A percentile compares a stretch with the other conserved stretches of the same genome.
Evolutionary conservation across 1,139 yeast genomes (phyloP).

Genomic region (Candida sp.): DNA sequence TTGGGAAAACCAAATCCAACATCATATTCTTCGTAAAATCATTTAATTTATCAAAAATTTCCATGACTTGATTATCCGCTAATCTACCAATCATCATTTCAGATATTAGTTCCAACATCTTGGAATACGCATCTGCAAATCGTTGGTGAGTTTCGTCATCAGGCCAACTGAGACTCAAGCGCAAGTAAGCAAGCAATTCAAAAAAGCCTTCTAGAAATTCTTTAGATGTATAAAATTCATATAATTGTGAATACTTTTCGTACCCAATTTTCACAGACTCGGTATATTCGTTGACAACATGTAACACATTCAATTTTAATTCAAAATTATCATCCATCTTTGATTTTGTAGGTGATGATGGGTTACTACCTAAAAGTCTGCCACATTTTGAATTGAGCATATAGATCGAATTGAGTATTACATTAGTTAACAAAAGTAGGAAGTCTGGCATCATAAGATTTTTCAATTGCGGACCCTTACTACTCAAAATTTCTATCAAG

Average conservation of each 20-base stretch:
- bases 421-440: conserved; percentile 33
- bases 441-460: conserved; percentile 38
- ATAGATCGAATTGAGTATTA: conserved; percentile 35
- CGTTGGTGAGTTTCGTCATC: conserved; percentile 15
- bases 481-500: conserved; percentile 8
- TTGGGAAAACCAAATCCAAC: conserved; percentile 35
- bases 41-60: conserved; percentile 16
- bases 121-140: conserved; percentile 20
- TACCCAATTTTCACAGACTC: conserved; percentile 30
- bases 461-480: conserved; percentile 9
- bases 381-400: conserved; percentile 30
- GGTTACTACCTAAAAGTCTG: conserved; percentile 32
- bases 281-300: conserved; percentile 31
- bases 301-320: conserved; percentile 29
- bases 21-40: conserved; percentile 27
- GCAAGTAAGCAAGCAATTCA: conserved; percentile 35
- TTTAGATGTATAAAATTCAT: conserved; percentile 20
- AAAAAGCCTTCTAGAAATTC: conserved; percentile 40
- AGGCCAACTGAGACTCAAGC: conserved; percentile 24
- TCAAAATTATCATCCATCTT: conserved; percentile 16
- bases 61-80: conserved; percentile 17
- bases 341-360: conserved; percentile 26
- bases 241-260: conserved; percentile 18
- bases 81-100: conserved; percentile 30
- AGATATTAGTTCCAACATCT: conserved; percentile 22